These are phyloP conservation scores for Onygenales sp. DNA, from an alignment of 2,329 filamentous ascomycete genomes.

Conservation along the genomic window DNA sequence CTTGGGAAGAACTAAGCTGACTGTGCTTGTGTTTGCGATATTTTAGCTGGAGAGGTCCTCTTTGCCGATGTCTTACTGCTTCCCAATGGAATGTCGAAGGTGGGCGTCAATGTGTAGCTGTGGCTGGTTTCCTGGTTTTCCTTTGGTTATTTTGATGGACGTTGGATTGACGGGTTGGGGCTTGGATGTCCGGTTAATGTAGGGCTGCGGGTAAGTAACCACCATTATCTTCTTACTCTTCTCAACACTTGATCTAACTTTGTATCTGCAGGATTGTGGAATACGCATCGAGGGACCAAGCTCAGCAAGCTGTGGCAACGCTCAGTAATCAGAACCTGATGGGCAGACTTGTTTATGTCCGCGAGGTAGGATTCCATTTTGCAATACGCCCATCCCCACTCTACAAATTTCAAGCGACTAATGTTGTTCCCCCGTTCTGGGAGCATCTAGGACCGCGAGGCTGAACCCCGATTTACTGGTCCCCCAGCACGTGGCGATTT, in stretches of 20 bases:
- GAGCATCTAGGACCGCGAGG: slow-evolving; percentile 78
- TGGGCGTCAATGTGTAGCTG: slow-evolving; percentile 88
- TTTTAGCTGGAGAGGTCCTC: slow-evolving; percentile 90
- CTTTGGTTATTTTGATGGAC: slow-evolving; percentile 61
- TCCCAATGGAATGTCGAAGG: slow-evolving; percentile 99
- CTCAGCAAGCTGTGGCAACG: slow-evolving; percentile 90
- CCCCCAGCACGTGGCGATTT: slow-evolving; percentile 59
- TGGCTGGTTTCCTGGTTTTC: slow-evolving; percentile 67
- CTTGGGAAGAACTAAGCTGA: slow-evolving; percentile 18
- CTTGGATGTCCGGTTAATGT: slow-evolving; percentile 79
- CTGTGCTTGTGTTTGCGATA: slow-evolving; percentile 20
- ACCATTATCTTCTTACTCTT: not conserved
- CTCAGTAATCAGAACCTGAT: slow-evolving; percentile 99
- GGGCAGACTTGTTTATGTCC: slow-evolving; percentile 96
- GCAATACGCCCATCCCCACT: not conserved
- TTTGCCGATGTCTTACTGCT: slow-evolving; percentile 99
- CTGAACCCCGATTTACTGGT: slow-evolving; percentile 90
- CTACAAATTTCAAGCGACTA: slow-evolving; percentile 4
- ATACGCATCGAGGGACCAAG: slow-evolving; percentile 99
- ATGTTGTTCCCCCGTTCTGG: not conserved
- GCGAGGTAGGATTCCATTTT: slow-evolving; percentile 56
- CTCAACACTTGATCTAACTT: slow-evolving; percentile 3
- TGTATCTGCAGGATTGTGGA: slow-evolving; percentile 77
- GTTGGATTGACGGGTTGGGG: slow-evolving; percentile 99
- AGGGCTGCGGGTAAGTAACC: slow-evolving; percentile 95